Percentiles rank a stretch among this genome's conserved stretches.
Conservation (phyloP, 2,329 filamentous ascomycete species). For the Trichoderma sp. region DNA sequence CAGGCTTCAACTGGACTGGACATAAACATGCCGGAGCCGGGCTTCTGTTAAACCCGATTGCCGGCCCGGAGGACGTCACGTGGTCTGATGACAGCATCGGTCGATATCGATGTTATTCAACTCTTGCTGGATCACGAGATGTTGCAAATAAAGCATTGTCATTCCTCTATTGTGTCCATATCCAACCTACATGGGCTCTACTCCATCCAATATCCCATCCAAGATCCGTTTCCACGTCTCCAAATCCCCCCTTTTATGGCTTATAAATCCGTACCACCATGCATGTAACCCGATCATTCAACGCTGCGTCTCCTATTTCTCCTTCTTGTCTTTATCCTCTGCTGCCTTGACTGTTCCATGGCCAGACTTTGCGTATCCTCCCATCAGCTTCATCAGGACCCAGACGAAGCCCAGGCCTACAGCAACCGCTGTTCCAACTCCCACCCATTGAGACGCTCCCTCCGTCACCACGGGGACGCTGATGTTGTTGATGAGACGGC, state of each 20-base stretch:
- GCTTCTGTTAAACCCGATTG: slow-evolving; percentile 7
- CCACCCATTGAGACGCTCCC: slow-evolving; percentile 47
- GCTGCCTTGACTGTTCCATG: slow-evolving; percentile 4
- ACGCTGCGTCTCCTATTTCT: slow-evolving; percentile 20
- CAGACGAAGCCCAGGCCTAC: slow-evolving; percentile 67
- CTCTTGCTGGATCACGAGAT: neutral
- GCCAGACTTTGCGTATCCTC: slow-evolving; percentile 15
- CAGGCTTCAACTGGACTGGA: neutral
- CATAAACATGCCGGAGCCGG: neutral
- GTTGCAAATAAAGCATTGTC: neutral
- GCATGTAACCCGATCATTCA: neutral
- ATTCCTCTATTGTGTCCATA: neutral
- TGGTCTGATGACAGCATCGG: neutral
- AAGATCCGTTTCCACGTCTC: neutral
- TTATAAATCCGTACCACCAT: neutral
- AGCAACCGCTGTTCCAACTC: slow-evolving; percentile 55
- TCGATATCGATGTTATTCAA: neutral
- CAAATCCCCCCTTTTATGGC: neutral
- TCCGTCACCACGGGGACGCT: slow-evolving; percentile 65
- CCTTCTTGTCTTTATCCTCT: slow-evolving; percentile 26
- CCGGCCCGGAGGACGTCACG: slow-evolving; percentile 8
- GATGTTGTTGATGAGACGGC: slow-evolving; percentile 52
- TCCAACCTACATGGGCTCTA: neutral
- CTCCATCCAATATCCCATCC: neutral
- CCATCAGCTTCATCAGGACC: slow-evolving; percentile 60